Evolutionary conservation across 176 grass and related monocot genomes (phyloP).

Genomic region (Rhynchospora breviuscula): DNA sequence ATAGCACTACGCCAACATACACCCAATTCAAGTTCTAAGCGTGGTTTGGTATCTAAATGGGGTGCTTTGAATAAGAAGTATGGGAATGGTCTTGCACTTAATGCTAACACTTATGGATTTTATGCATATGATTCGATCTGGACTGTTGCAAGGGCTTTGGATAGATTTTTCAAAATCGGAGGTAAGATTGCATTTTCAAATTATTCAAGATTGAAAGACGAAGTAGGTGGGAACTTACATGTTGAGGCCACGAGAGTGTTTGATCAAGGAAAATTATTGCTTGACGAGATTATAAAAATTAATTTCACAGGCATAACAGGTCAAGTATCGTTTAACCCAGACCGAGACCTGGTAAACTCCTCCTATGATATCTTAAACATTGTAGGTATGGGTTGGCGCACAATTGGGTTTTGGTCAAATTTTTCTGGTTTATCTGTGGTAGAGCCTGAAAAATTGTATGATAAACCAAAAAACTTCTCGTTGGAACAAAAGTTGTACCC

Average conservation of each 20-base stretch:
- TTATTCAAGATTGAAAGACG: constrained; percentile 49
- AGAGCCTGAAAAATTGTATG: constrained; percentile 63
- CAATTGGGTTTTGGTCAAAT: constrained; percentile 90
- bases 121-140: constrained; percentile 93
- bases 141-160: constrained; percentile 62
- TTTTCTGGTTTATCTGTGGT: constrained; percentile 62
- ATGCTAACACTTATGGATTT: constrained; percentile 47
- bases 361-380: constrained; percentile 88
- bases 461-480: constrained; percentile 57
- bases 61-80: constrained; percentile 50
- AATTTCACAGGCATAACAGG: constrained; percentile 71
- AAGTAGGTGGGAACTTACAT: constrained; percentile 46
- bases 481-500: constrained; percentile 55
- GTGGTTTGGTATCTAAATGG: constrained; percentile 66
- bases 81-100: constrained; percentile 40
- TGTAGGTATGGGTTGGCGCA: constrained; percentile 64
- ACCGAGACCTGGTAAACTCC: constrained; percentile 56
- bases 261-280: constrained; percentile 53
- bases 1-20: constrained; percentile 65
- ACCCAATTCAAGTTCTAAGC: constrained; percentile 60
- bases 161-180: constrained; percentile 66
- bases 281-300: constrained; percentile 44
- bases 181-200: constrained; percentile 79
- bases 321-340: constrained; percentile 44
- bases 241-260: constrained; percentile 82